These are phyloP conservation scores for Petrea volubilis DNA, from an alignment of 257 asterid genomes.

Conservation along the genomic window DNA sequence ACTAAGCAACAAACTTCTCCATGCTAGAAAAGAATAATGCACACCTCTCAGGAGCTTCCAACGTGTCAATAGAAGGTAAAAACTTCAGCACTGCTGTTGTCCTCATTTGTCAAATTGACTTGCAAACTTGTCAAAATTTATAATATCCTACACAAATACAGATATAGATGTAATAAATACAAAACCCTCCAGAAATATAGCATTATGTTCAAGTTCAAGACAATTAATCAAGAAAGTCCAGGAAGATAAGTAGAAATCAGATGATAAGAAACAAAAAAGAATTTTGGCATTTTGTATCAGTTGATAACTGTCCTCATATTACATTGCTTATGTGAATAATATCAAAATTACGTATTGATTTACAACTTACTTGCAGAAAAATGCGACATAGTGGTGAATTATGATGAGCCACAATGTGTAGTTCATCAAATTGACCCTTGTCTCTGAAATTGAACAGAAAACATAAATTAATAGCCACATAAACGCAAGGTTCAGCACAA, in stretches of 20 bases:
- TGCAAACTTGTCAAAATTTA: conserved; percentile 52
- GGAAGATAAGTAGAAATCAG: conserved; percentile 1
- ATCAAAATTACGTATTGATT: background rate
- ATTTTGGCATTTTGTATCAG: background rate
- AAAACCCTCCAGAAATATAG: background rate
- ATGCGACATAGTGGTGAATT: conserved; percentile 66
- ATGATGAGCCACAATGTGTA: conserved; percentile 74
- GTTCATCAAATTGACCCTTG: conserved; percentile 62
- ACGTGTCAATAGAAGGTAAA: conserved; percentile 62
- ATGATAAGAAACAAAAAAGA: background rate
- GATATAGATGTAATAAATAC: background rate
- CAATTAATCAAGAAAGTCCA: background rate
- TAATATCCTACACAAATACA: conserved; percentile 55
- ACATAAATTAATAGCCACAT: conserved; percentile 11
- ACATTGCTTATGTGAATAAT: background rate
- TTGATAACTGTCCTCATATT: background rate
- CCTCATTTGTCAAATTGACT: conserved; percentile 55
- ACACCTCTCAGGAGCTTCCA: conserved; percentile 55
- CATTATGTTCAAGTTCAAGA: background rate
- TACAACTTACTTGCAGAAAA: conserved; percentile 75
- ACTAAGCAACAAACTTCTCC: background rate
- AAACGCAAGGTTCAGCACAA: background rate
- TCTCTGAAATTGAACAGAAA: conserved; percentile 53
- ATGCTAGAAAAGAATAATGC: conserved; percentile 4
- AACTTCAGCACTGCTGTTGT: conserved; percentile 56